phyloP scores from a whole-genome alignment of 768 basidiomycete genomes.

The Russula sp. region DNA sequence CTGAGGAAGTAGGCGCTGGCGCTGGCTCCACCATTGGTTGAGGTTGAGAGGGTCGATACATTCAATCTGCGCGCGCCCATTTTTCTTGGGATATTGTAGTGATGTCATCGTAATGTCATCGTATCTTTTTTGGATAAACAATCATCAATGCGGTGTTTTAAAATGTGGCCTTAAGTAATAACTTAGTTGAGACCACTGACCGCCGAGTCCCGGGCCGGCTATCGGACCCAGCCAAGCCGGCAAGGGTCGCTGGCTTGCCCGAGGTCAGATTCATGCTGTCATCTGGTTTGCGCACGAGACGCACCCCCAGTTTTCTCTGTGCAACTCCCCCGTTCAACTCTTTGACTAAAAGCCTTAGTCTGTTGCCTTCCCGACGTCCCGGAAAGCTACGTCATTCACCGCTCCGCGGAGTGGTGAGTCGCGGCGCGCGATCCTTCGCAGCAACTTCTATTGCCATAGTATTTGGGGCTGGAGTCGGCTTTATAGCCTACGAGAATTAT shows the following conservation, averaged over 20 bases:
- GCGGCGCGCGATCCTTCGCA: slow-evolving; percentile 11
- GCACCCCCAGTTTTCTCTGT: background rate
- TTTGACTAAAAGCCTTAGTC: background rate
- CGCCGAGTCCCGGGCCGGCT: slow-evolving; percentile 5
- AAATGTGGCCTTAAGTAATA: no score
- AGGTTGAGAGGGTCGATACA: no score
- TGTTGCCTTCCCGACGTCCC: slow-evolving; percentile 7
- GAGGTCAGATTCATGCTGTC: slow-evolving; percentile 17
- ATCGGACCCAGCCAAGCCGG: background rate
- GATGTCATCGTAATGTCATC: no score
- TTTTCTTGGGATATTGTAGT: no score
- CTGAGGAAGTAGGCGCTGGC: no score
- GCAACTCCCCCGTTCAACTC: background rate
- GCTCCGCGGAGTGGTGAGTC: background rate
- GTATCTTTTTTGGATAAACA: no score
- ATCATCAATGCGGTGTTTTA: no score
- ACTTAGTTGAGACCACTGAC: no score
- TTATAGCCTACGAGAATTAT: slow-evolving; percentile 56
- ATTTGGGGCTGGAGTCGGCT: slow-evolving; percentile 32
- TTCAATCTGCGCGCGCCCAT: no score
- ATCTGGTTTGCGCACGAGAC: slow-evolving; percentile 9
- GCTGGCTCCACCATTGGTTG: no score
- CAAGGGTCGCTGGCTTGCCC: background rate
- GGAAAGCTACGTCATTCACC: background rate
- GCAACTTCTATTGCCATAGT: slow-evolving; percentile 24